Evolutionary conservation across 176 grass and related monocot genomes (phyloP).

Genomic region (Chloris gayana): DNA sequence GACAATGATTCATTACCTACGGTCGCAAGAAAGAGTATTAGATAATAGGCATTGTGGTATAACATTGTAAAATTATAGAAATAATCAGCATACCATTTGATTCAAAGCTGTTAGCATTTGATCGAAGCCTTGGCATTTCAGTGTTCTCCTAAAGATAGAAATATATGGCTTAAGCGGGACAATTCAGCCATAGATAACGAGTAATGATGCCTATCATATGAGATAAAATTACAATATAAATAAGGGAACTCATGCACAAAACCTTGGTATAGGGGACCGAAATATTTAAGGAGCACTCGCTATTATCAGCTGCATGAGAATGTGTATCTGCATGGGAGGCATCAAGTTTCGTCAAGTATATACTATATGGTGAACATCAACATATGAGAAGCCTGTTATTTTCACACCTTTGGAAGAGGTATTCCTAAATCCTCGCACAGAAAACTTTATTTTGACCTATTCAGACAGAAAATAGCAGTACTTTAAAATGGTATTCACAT

Average conservation of each 20-base stretch:
- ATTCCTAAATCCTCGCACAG: slow-evolving; percentile 22
- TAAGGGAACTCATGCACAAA: slow-evolving; percentile 21
- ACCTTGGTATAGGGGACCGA: slow-evolving; percentile 45
- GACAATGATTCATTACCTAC: slow-evolving; percentile 33
- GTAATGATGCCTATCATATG: not conserved
- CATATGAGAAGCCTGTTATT: slow-evolving; percentile 12
- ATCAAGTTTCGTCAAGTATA: not conserved
- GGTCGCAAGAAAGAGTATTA: slow-evolving; percentile 20
- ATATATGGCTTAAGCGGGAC: not conserved
- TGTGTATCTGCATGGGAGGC: slow-evolving; percentile 31
- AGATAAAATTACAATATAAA: slow-evolving; percentile 20
- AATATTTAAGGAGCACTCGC: slow-evolving; percentile 18
- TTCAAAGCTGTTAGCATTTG: slow-evolving; percentile 29
- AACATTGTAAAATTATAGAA: slow-evolving; percentile 24
- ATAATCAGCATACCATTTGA: slow-evolving; percentile 43
- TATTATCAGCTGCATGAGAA: slow-evolving; percentile 40
- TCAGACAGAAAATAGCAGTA: slow-evolving; percentile 29
- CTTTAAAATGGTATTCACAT: slow-evolving; percentile 29
- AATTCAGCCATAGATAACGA: not conserved
- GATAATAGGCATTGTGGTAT: slow-evolving; percentile 4
- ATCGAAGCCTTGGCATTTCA: slow-evolving; percentile 30
- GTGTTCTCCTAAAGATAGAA: slow-evolving; percentile 50
- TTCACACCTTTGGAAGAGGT: slow-evolving; percentile 65
- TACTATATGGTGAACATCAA: not conserved
- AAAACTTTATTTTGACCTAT: slow-evolving; percentile 56